Base-by-base conservation (phyloP, 2,329 filamentous ascomycete species). In the Aureobasidium sp. region DNA sequence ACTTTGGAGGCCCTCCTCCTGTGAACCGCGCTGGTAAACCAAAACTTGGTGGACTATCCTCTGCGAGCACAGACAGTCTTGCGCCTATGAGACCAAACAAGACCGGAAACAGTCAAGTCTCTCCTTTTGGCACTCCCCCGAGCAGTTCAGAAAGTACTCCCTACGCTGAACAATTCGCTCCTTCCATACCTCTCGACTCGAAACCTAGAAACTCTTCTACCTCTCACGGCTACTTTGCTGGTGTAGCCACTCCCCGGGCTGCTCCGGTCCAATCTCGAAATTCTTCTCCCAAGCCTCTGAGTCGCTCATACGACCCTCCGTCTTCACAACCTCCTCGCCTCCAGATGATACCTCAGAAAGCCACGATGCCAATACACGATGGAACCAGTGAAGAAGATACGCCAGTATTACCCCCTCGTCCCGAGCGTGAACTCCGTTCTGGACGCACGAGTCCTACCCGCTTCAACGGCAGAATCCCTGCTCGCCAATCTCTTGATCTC, bases 71-170 rank as follows among this genome's bases (percentile, higher is more conserved):
- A 3, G 61, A 57, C 15, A 62, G 25, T 42, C 67, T 71, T 3
- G 70, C 71, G 37, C 69, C 73, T 3, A 64, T 25, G 12, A 39
- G 20, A 14, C 36, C 22, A 12, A 20, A 22, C 27, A 60, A 42
- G 31, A 47, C 48, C n/a, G 51, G 51, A 22, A 58, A 42, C 15
- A 58, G 56, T 25, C 59, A 59, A 8, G 41, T 64, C 37, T 96
- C 93, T 0, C 92, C 93, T 0, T 96, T 97, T 71, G 91, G 81
- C 69, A 96, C 91, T 39, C 91, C 91, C 20, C 91, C 92, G 0
- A 87, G 85, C 67, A 93, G 88, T 70, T 83, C 84, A 5, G 85
- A 83, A 62, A 87, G 82, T 47, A 70, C 71, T 4, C 76, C 75
- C 14, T 67, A 55, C 9, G 57, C 49, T 7, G 60, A 62, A 15